Base-by-base conservation (phyloP, 2,329 filamentous ascomycete species). In the Cucurbitaria berberidis region DNA sequence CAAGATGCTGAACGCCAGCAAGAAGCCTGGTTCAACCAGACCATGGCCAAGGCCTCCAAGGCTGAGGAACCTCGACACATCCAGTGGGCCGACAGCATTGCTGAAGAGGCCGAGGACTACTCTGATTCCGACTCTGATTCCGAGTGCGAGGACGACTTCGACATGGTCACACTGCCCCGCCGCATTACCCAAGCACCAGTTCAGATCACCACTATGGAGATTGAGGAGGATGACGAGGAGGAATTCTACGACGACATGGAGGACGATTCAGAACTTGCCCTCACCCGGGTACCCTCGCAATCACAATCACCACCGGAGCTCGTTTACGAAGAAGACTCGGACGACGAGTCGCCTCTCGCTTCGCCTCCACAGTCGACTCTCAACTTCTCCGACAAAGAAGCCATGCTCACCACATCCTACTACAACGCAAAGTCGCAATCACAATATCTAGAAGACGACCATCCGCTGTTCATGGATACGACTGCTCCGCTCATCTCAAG, bases 11-110 rank as follows among this genome's bases (percentile, higher is more conserved):
- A 98, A 83, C 86, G 88, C 68, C 92, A 97, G 77, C 95, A 98
- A 79, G 93, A 98, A 79, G 88, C 86, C 64, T 97, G 93, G 93
- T 98, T 97, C 88, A 96, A 97, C 85, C 89, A 92, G 77, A 95
- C 91, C 58, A 90, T 97, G 77, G 88, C 86, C 74, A 89, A 89
- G 70, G 89, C 89, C 65, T 82, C 82, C 73, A 83, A 77, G 71
- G 64, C 75, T 26, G 82, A 88, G 64, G 84, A 90, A 64, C 74
- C 80, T 59, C 85, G 84, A 75, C 90, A 90, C 79, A 86, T 96
- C 66, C 89, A 93, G 82, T 96, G 91, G 91, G 90, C 90, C 70
- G 90, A 96, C 75, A 82, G 85, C 50, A 84, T 93, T 59, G 82
- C 84, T 55, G 89, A 93, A 76, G 88, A 90, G 62, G 86, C 90